Base-by-base conservation (phyloP, 768 basidiomycete species). In the Sarcodon aspratus region DNA sequence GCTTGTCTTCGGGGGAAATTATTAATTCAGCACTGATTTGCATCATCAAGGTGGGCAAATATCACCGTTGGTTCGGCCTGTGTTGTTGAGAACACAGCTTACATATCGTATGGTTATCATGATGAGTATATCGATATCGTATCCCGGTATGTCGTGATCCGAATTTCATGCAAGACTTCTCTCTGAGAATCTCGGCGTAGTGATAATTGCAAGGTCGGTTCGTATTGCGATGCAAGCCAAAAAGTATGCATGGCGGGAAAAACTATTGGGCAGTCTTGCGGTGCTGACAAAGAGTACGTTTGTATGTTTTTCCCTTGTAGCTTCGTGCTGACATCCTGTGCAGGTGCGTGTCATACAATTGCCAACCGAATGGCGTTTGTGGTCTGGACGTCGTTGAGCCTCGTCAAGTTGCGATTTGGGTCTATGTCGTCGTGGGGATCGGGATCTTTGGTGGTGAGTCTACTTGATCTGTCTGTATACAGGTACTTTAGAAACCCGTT, bases 291-390 rank as follows among this genome's bases (percentile, higher is more conserved):
- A 57, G 76, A 79, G 72, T 79, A 50, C 9, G 65, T 59, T 17
- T 18, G 2, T 13, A 17, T 13, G 13, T 9, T 5, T 27, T 42
- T 15, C 11, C 40, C 17, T 42, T 42, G 3, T 27, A 42, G 2
- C 40, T 1, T 27, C 40, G 9, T 8, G 17, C 40, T 42, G 40
- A 42, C 27, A 49, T 36, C 46, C 44, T 40, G 31, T 46, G 5
- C 50, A 90, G 88, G 64, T 91, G 91, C 56, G 59, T 64, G 43
- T 80, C 85, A 0, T 85, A 78, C 71, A 90, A 92, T 63, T 93
- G 91, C 61, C 57, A 75, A 13, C 61, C 66, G 17, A 66, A 62
- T 51, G 76, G 78, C 4, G 65, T 71, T n/a, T 93, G 91, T 59
- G 86, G 82, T 27, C 55, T 59, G 43, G 65, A 73, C 40, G 74